Percentiles rank a stretch among this genome's conserved stretches.
phyloP scores from a whole-genome alignment of 2,329 filamentous ascomycete species.

The Drechslerella coelobrocha region DNA sequence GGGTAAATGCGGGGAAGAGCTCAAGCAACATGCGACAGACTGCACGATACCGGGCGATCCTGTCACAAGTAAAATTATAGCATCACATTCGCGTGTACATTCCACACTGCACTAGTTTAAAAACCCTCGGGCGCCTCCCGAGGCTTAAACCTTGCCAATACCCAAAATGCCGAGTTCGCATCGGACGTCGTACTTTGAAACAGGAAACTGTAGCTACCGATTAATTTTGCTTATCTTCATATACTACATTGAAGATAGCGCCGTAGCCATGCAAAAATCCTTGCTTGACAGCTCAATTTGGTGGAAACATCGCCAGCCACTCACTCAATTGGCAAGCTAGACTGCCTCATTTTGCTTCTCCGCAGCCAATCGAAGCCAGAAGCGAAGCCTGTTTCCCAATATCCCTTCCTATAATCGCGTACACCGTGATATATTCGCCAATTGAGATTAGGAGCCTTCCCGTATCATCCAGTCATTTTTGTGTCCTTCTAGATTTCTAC shows the following conservation, averaged over 20 bases:
- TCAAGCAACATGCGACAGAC: not conserved
- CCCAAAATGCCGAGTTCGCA: constrained; percentile 25
- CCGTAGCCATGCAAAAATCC: constrained; percentile 10
- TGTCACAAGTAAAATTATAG: constrained; percentile 37
- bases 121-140: constrained; percentile 28
- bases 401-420: not conserved
- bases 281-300: constrained; percentile 29
- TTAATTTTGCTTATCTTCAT: constrained; percentile 18
- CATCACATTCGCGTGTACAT: not conserved
- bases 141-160: not conserved
- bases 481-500: no score
- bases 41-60: constrained; percentile 18
- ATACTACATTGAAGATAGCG: not conserved
- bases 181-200: constrained; percentile 11
- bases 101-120: not conserved
- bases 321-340: not conserved
- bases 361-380: not conserved
- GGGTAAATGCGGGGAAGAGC: constrained; percentile 30
- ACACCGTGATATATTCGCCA: not conserved
- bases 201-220: constrained; percentile 40
- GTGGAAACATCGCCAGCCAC: not conserved
- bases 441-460: not conserved
- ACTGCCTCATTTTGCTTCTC: not conserved
- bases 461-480: not conserved
- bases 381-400: not conserved